Percentiles rank a stretch among this genome's conserved stretches.
Conservation (phyloP, 2,329 filamentous ascomycete species). For the Phialocephala sp. region DNA sequence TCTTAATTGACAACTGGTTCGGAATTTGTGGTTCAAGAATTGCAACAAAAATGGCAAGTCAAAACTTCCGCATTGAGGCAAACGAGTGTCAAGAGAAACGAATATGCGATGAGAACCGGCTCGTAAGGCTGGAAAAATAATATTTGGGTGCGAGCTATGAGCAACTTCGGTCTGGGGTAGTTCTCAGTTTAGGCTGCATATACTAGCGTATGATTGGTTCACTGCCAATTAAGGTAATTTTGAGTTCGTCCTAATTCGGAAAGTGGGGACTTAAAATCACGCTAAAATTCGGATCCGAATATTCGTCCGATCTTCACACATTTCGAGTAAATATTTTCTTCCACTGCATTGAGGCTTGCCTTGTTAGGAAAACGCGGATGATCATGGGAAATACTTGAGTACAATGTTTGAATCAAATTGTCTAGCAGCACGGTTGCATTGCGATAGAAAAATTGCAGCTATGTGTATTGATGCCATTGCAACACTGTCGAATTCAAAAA, state of each 20-base stretch:
- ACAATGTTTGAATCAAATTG: no score
- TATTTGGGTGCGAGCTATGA: no score
- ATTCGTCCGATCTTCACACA: neutral
- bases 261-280: neutral
- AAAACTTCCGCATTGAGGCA: neutral
- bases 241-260: neutral
- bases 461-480: no score
- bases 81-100: neutral
- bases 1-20: neutral
- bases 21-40: neutral
- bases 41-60: neutral
- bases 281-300: conserved; percentile 2
- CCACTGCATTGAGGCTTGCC: no score
- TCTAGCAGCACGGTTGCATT: no score
- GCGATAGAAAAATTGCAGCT: no score
- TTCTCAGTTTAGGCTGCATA: neutral
- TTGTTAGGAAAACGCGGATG: no score
- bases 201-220: neutral
- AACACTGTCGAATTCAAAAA: no score
- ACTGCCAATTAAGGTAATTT: neutral
- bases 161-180: neutral
- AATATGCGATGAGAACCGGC: neutral
- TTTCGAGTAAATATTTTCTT: no score
- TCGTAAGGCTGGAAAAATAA: neutral
- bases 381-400: no score